Percentiles rank a stretch among this genome's conserved stretches.
phyloP scores from a whole-genome alignment of 2,329 filamentous ascomycete genomes.

The Chrysoporthe cubensis region DNA sequence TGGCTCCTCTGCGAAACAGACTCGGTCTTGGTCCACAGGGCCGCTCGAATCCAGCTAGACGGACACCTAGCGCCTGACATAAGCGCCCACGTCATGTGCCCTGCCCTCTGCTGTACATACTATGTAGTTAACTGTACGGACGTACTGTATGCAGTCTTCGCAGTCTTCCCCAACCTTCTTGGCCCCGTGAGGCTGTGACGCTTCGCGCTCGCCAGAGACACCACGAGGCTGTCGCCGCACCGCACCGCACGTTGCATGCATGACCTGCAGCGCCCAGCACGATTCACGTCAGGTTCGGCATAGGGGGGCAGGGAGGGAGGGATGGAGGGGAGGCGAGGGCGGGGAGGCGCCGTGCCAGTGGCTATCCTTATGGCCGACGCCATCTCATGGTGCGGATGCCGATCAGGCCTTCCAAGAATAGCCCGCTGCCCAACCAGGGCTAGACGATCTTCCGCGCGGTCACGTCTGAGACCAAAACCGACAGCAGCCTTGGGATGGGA shows the following conservation, averaged over 20 bases:
- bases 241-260: neutral
- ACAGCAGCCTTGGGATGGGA: neutral
- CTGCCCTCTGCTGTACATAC: neutral
- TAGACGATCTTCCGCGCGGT: conserved; percentile 19
- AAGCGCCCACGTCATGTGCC: conserved; percentile 22
- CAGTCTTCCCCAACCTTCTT: no score
- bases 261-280: neutral
- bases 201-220: no score
- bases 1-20: neutral
- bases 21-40: neutral
- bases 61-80: conserved; percentile 7
- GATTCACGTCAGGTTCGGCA: neutral
- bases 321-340: neutral
- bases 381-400: conserved; percentile 10
- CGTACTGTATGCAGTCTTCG: no score
- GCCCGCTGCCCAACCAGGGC: neutral
- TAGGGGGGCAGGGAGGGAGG: neutral
- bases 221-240: neutral
- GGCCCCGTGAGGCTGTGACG: no score
- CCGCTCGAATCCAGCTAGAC: neutral
- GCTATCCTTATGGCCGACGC: neutral
- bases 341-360: neutral
- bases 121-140: no score
- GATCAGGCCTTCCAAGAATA: conserved; percentile 25
- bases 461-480: conserved; percentile 11